These are phyloP conservation scores for Teratosphaeria gauchensis DNA, from an alignment of 2,329 filamentous ascomycete species.

Conservation along the genomic window DNA sequence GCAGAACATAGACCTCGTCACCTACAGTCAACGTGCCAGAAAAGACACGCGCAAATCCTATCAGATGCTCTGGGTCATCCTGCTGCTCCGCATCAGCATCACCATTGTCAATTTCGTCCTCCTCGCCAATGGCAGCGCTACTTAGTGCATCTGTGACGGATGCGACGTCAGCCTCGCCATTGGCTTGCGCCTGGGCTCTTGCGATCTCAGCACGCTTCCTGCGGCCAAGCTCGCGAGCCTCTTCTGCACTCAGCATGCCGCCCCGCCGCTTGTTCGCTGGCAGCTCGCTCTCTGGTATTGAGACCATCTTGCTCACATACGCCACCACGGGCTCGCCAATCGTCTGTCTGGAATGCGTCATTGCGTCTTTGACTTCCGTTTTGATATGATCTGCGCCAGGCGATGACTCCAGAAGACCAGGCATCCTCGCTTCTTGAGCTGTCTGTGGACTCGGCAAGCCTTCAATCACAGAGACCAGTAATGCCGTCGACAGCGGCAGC, in stretches of 20 bases:
- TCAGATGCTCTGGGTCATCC: slow-evolving; percentile 72
- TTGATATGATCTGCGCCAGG: slow-evolving; percentile 68
- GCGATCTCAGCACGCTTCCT: slow-evolving; percentile 86
- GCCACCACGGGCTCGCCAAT: slow-evolving; percentile 72
- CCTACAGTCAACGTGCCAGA: slow-evolving; percentile 84
- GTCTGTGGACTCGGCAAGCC: slow-evolving; percentile 73
- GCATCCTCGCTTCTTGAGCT: slow-evolving; percentile 73
- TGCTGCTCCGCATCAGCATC: slow-evolving; percentile 34
- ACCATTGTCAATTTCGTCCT: slow-evolving; percentile 36
- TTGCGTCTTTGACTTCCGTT: slow-evolving; percentile 61
- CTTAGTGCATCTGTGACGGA: slow-evolving; percentile 53
- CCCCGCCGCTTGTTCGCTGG: slow-evolving; percentile 73
- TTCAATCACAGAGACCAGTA: slow-evolving; percentile 89
- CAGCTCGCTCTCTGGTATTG: slow-evolving; percentile 83
- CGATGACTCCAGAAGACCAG: slow-evolving; percentile 66
- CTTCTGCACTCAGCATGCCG: slow-evolving; percentile 68
- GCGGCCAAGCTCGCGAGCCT: slow-evolving; percentile 77
- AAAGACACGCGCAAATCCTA: slow-evolving; percentile 90
- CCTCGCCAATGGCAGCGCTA: slow-evolving; percentile 50
- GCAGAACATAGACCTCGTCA: slow-evolving; percentile 80
- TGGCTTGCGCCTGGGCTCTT: slow-evolving; percentile 57
- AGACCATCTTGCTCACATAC: slow-evolving; percentile 98
- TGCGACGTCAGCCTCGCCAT: slow-evolving; percentile 40
- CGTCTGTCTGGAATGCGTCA: slow-evolving; percentile 66
- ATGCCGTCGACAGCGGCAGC: slow-evolving; percentile 84